phyloP scores from a whole-genome alignment of 768 basidiomycete species.

The Tubosaeta brunneosetosa region DNA sequence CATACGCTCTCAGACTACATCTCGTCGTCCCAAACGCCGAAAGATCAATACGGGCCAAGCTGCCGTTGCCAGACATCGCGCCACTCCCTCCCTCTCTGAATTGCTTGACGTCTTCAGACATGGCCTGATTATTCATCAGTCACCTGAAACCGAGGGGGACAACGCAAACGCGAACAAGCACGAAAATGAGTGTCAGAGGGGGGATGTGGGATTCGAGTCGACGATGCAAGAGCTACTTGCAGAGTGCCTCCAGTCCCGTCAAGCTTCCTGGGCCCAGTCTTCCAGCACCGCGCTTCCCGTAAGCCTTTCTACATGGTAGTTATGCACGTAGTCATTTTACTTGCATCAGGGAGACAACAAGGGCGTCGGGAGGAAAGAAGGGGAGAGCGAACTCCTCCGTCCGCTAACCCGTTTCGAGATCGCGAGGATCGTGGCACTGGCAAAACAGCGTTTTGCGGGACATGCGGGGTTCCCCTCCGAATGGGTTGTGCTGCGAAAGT shows the following conservation, averaged over 20 bases:
- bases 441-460: constrained; percentile 7
- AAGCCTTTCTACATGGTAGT: neutral
- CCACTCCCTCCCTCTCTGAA: constrained; percentile 15
- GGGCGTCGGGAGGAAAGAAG: neutral
- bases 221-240: constrained; percentile 31
- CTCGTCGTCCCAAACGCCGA: constrained; percentile 23
- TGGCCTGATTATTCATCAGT: neutral
- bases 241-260: constrained; percentile 32
- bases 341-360: constrained; percentile 8
- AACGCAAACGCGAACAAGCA: neutral
- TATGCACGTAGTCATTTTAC: neutral
- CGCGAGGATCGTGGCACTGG: constrained; percentile 30
- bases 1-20: constrained; percentile 4
- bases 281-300: constrained; percentile 13
- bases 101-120: constrained; percentile 19
- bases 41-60: constrained; percentile 21
- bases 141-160: neutral
- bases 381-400: constrained; percentile 30
- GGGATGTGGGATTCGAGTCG: constrained; percentile 30
- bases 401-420: constrained; percentile 42
- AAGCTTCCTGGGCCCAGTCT: constrained; percentile 17
- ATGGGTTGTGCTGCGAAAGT: constrained; percentile 38
- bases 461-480: constrained; percentile 26
- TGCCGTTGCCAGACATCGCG: constrained; percentile 1
- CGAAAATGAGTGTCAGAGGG: neutral